phyloP scores from a whole-genome alignment of 345 rosid species.

The Abelmoschus esculentus region DNA sequence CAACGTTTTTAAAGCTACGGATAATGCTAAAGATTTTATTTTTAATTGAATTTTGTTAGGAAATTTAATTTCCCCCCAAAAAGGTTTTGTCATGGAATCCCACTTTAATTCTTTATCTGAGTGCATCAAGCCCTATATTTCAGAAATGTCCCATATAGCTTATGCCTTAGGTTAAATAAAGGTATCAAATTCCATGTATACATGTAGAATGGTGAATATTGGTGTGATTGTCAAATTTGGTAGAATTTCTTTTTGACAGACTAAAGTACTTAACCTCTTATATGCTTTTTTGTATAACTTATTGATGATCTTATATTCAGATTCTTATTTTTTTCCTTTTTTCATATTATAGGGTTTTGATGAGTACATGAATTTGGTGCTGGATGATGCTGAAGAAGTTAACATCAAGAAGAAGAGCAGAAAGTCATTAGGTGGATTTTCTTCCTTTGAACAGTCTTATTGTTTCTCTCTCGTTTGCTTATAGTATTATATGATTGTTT shows the following conservation, averaged over 20 bases:
- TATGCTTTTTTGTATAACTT: neutral
- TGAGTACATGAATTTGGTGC: slow-evolving; percentile 94
- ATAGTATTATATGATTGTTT: neutral
- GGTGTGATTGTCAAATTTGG: neutral
- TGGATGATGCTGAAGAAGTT: slow-evolving; percentile 97
- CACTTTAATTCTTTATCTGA: neutral
- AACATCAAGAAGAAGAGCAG: slow-evolving; percentile 76
- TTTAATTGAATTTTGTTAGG: neutral
- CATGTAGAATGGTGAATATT: neutral
- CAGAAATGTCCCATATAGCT: neutral
- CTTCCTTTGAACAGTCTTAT: neutral
- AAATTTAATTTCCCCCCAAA: no score
- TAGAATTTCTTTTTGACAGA: neutral
- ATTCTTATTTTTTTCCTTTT: neutral
- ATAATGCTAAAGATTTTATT: neutral
- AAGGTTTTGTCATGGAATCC: no score
- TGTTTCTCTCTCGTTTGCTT: neutral
- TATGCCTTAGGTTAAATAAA: neutral
- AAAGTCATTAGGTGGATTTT: slow-evolving; percentile 55
- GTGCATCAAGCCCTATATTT: neutral
- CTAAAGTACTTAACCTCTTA: neutral
- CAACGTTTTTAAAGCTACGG: neutral
- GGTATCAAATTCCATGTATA: neutral
- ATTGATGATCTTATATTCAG: neutral
- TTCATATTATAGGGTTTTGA: slow-evolving; percentile 59